Evolutionary conservation across 1,139 yeast genomes (phyloP).

Genomic region (Kodamaea fungicola): DNA sequence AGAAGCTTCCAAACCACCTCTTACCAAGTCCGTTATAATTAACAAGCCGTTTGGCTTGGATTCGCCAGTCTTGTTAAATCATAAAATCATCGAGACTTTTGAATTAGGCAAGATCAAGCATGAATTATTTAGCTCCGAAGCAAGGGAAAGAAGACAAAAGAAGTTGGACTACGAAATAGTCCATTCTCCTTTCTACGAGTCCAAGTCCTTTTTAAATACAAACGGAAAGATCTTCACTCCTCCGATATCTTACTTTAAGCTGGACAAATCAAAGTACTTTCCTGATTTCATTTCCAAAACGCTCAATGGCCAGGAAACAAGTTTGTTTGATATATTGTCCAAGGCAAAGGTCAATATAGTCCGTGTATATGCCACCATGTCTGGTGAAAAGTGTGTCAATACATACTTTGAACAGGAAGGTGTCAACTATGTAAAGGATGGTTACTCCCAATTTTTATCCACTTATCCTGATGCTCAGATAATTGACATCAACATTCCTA

Average conservation of each 20-base stretch:
- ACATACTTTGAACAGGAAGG: conserved; percentile 50
- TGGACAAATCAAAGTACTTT: conserved; percentile 74
- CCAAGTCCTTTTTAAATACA: conserved; percentile 74
- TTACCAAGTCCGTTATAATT: conserved; percentile 18
- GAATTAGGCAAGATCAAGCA: conserved; percentile 20
- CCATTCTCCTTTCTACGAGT: conserved; percentile 83
- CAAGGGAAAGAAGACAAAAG: conserved; percentile 51
- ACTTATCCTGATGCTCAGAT: conserved; percentile 58
- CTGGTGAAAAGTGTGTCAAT: conserved; percentile 68
- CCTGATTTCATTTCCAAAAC: conserved; percentile 76
- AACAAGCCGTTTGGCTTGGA: conserved; percentile 43
- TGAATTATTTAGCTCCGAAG: conserved; percentile 35
- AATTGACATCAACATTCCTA: conserved; percentile 72
- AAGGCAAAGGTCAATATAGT: conserved; percentile 58
- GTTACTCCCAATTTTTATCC: conserved; percentile 27
- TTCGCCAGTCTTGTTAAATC: conserved; percentile 28
- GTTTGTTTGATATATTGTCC: conserved; percentile 31
- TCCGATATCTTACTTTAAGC: conserved; percentile 71
- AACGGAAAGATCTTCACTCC: conserved; percentile 82
- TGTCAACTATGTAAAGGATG: conserved; percentile 33
- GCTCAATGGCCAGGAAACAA: conserved; percentile 39
- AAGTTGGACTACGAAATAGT: conserved; percentile 71
- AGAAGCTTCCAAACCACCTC: conserved; percentile 17
- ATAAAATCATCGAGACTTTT: conserved; percentile 18
- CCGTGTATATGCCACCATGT: conserved; percentile 62